Evolutionary conservation across 257 asterid species (phyloP).

Genomic region (Fraxinus cuspidata): DNA sequence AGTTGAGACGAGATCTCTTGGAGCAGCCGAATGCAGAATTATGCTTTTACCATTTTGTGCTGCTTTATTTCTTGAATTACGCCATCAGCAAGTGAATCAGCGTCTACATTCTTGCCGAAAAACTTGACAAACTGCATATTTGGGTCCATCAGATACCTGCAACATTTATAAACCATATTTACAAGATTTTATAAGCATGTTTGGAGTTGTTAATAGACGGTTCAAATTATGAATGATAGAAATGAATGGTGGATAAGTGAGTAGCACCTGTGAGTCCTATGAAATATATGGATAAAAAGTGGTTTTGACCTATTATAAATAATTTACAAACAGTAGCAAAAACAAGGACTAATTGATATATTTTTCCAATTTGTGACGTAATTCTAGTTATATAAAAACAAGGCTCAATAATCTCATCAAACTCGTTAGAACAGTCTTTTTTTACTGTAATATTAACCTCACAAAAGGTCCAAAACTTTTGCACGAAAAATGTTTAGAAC

Average conservation of each 20-base stretch:
- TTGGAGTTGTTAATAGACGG: too few species aligned
- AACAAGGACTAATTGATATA: too few species aligned
- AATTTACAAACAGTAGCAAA: too few species aligned
- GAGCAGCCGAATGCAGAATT: constrained; percentile 2
- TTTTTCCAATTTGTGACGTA: background rate
- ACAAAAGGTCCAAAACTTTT: background rate
- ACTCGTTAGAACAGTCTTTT: too few species aligned
- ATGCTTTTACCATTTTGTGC: constrained; percentile 53
- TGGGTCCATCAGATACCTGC: constrained; percentile 96
- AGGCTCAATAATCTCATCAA: constrained; percentile 1
- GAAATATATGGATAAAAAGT: too few species aligned
- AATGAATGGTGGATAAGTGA: too few species aligned
- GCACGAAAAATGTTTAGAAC: background rate
- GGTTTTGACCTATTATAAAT: too few species aligned
- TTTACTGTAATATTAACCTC: background rate
- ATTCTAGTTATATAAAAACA: background rate
- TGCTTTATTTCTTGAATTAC: constrained; percentile 78
- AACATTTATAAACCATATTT: background rate
- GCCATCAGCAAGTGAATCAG: constrained; percentile 63
- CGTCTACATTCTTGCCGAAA: constrained; percentile 76
- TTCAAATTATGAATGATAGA: too few species aligned
- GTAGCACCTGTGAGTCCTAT: too few species aligned
- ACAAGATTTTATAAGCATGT: too few species aligned
- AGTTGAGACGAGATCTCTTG: background rate
- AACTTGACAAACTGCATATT: constrained; percentile 83